These are phyloP conservation scores for Pezicula radicicola DNA, from an alignment of 2,329 filamentous ascomycete species.

Conservation along the genomic window DNA sequence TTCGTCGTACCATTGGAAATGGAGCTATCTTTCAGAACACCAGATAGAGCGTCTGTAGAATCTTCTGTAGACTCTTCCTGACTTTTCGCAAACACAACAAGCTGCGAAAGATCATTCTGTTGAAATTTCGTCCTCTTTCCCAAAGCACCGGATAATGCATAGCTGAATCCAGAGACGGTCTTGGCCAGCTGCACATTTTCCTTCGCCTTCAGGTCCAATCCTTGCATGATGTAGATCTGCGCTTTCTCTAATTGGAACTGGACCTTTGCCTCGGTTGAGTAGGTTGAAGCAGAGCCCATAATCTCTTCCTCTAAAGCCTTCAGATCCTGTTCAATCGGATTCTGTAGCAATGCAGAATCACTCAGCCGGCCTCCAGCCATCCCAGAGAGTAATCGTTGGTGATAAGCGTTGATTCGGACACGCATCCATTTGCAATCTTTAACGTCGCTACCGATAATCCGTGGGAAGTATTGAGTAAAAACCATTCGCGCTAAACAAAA, in stretches of 20 bases:
- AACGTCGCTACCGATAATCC: conserved; percentile 16
- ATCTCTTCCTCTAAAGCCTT: conserved; percentile 42
- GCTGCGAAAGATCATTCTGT: conserved; percentile 76
- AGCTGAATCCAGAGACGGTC: conserved; percentile 67
- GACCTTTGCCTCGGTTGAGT: conserved; percentile 50
- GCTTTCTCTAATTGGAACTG: conserved; percentile 80
- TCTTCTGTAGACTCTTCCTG: conserved; percentile 32
- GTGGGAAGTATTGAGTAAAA: conserved; percentile 34
- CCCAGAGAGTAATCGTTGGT: conserved; percentile 57
- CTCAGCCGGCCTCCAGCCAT: conserved; percentile 32
- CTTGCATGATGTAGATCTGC: conserved; percentile 80
- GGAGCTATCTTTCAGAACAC: conserved; percentile 12
- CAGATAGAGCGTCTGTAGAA: conserved; percentile 8
- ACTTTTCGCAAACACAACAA: conserved; percentile 88
- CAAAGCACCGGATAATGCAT: conserved; percentile 79
- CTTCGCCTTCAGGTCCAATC: conserved; percentile 72
- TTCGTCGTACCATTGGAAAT: conserved; percentile 12
- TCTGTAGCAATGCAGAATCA: conserved; percentile 59
- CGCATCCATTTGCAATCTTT: conserved; percentile 40
- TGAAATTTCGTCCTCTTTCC: conserved; percentile 84
- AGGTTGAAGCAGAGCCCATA: conserved; percentile 31
- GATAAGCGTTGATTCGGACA: conserved; percentile 70
- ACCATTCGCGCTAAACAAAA: conserved; percentile 68
- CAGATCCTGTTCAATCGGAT: conserved; percentile 57
- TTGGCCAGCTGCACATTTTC: conserved; percentile 69